Evolutionary conservation across 441 rosid species (phyloP), one percentile per base, ranked within the genome.

Genomic region (Geranium incanum): DNA sequence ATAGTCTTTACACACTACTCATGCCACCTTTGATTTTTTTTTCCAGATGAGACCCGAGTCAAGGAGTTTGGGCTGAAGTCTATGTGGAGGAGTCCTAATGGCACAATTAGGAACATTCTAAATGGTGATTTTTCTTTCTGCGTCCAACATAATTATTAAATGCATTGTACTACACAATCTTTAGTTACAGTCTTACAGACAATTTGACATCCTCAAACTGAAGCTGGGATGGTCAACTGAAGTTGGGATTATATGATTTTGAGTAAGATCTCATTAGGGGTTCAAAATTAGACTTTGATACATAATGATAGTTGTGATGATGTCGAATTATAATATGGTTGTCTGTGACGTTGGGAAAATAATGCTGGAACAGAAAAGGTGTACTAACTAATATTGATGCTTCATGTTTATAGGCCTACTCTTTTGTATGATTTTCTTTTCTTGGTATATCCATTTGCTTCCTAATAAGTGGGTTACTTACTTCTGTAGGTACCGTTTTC

Each of bases 31-130:
- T 15, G 66, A 21, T 73, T 37, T 37, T 38, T 38, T 72, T 67
- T 65, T 84, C 83, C 84, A 93, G 98, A 93, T 81, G 97, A 93
- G 81, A 80, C 88, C 23, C 86, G 98, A 87, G 92, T 93, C 71
- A 89, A 91, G 77, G 98, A 93, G 81, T 91, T 91, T 82, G 89
- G 87, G 74, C 78, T 93, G 81, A 87, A 87, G 74, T 80, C 90
- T 66, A 88, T 91, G 97, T 89, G 96, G 96, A 87, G 91, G 82
- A 93, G 96, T 80, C 98, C 98, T 57, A 93, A 93, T 81, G 98
- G 98, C 78, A 91, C 98, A 9, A 93, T 93, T 78, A 86, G 97
- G 75, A 93, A 93, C 87, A 93, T 93, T 74, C 80, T 93, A 83
- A 81, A 93, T 70, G 98, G 98, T 93, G n/a, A 15, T 6, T 55